A percentile compares a stretch with the other conserved stretches of the same genome.
These are phyloP conservation scores for Glarea lozoyensis DNA, from an alignment of 495 filamentous ascomycete genomes.

Conservation along the genomic window DNA sequence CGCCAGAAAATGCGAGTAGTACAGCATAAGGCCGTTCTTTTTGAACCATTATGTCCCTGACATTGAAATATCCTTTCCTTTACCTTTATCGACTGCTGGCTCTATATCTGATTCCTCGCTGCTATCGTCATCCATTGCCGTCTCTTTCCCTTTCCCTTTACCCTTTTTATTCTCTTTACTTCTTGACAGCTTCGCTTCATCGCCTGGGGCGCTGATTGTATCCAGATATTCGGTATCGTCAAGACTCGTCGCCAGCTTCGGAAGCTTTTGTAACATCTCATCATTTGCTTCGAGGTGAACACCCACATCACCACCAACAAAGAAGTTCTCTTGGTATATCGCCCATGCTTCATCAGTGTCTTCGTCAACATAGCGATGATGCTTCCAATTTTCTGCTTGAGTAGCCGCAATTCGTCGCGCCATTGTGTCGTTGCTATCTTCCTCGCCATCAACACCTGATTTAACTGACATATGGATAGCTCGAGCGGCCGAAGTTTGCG, in stretches of 20 bases:
- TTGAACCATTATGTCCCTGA: too few relatives aligned
- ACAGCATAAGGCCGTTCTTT: too few relatives aligned
- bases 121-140: background rate
- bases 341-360: constrained; percentile 56
- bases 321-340: constrained; percentile 47
- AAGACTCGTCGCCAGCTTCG: constrained; percentile 44
- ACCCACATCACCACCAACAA: constrained; percentile 28
- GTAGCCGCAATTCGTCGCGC: constrained; percentile 42
- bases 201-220: constrained; percentile 49
- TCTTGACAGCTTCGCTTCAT: constrained; percentile 20
- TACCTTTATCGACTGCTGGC: constrained; percentile 1
- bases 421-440: constrained; percentile 37
- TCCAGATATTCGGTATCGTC: constrained; percentile 53
- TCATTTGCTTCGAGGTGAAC: background rate
- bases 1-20: constrained; percentile 2
- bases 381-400: constrained; percentile 61
- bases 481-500: constrained; percentile 43
- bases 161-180: constrained; percentile 36
- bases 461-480: constrained; percentile 63
- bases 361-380: constrained; percentile 58
- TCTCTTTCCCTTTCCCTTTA: constrained; percentile 19
- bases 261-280: constrained; percentile 19
- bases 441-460: constrained; percentile 46
- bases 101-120: constrained; percentile 9
- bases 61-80: too few relatives aligned